Evolutionary conservation across 352 stramenopile genomes (phyloP).

Genomic region (Aphanomyces cochlioides): DNA sequence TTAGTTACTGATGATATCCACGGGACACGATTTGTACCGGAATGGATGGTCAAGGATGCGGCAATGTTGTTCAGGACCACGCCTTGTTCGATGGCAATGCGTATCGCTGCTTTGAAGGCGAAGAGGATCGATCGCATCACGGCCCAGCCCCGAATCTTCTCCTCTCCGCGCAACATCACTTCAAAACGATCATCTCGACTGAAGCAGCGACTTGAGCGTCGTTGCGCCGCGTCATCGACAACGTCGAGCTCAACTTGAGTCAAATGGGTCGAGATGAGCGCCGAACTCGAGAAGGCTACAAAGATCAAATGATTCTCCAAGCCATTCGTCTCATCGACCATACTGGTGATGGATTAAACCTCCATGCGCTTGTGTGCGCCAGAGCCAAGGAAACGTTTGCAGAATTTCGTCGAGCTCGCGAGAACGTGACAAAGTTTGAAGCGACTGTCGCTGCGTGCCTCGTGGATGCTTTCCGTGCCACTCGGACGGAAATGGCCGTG

Average conservation of each 20-base stretch:
- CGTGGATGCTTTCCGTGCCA: conserved; percentile 10
- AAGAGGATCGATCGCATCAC: conserved; percentile 96
- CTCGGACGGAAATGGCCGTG: background rate
- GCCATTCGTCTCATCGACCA: conserved; percentile 31
- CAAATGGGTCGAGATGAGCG: conserved; percentile 72
- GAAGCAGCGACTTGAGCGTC: background rate
- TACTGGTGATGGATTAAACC: conserved; percentile 49
- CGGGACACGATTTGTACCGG: conserved; percentile 84
- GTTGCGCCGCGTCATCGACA: conserved; percentile 30
- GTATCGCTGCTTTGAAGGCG: conserved; percentile 95
- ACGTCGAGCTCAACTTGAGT: conserved; percentile 68
- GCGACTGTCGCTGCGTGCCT: conserved; percentile 35
- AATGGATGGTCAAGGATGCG: conserved; percentile 82
- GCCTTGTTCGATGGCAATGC: conserved; percentile 94
- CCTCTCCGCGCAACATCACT: conserved; percentile 92
- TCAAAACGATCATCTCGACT: conserved; percentile 65
- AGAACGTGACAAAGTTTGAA: conserved; percentile 65
- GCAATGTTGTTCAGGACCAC: conserved; percentile 92
- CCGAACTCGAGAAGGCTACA: conserved; percentile 69
- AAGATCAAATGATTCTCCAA: conserved; percentile 54
- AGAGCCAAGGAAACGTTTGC: conserved; percentile 30
- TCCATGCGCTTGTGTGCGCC: conserved; percentile 64
- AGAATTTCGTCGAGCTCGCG: conserved; percentile 65
- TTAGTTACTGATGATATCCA: conserved; percentile 83
- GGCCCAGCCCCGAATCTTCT: conserved; percentile 92